Evolutionary conservation across 2,329 filamentous ascomycete species (phyloP), one percentile per base, ranked within the genome.

Genomic region (Colletotrichum plurivorum): DNA sequence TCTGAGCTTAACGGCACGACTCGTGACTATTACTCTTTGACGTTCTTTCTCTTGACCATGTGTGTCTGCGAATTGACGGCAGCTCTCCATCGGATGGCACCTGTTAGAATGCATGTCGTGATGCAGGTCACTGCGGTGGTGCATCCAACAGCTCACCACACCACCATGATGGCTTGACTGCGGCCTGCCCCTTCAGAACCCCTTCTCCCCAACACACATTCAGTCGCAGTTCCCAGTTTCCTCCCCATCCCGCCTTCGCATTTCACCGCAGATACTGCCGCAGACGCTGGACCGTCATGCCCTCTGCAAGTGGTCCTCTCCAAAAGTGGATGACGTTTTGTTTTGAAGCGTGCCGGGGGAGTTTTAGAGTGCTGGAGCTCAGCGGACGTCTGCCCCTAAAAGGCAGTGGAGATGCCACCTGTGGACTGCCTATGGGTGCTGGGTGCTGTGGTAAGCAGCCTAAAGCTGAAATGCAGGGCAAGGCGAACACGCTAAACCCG

Each of bases 1-100:
- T 18, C 27, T 46, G 61, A 69, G 66, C 55, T 69, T 66, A 69
- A 39, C 56, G 48, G 8, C 46, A 60, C 66, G 62, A 46, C 62
- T 66, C 51, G 18, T 18, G 25, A 18, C 22, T 10, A 39, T 31
- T 45, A 16, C 8, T 52, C 31, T 15, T n/a, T 52, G 8, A 12
- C 15, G 36, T 16, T 4, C 10, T 4, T n/a, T 10, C 27, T 12
- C 46, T 41, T n/a, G n/a, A 27, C 18, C 6, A 16, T 39, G 22
- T 4, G 22, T 25, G 22, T 16, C 5, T 39, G 31, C 31, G 31
- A 36, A 10, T 52, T 53, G 18, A 66, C 15, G 39, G 45, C 51
- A 25, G 18, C 20, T 31, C 3, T 43, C 9, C 61, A 48, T 55
- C 61, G 8, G 49, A 51, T 10, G 61, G 41, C 54, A 59, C 18